A percentile compares a stretch with the other conserved stretches of the same genome.
These are phyloP conservation scores for Biscogniauxia marginata DNA, from an alignment of 2,329 filamentous ascomycete species.

Conservation along the genomic window DNA sequence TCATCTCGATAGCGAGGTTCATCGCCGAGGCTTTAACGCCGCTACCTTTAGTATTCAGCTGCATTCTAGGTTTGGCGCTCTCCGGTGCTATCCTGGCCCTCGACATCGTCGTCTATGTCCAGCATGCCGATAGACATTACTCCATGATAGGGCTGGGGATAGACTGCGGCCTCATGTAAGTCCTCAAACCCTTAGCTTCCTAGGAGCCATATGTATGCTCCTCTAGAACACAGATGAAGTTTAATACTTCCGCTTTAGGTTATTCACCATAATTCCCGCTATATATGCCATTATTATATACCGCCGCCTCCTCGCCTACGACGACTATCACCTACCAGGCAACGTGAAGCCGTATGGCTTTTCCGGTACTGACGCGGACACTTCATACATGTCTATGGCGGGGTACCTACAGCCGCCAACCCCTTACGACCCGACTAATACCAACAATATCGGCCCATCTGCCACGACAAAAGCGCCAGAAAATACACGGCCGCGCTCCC, in stretches of 20 bases:
- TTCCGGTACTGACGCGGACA: constrained; percentile 30
- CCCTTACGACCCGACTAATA: constrained; percentile 27
- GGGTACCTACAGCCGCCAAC: constrained; percentile 16
- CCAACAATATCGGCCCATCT: no score
- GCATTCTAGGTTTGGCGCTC: constrained; percentile 49
- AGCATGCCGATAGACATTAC: constrained; percentile 45
- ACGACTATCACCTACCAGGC: constrained; percentile 49
- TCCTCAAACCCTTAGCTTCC: constrained; percentile 5
- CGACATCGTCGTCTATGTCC: constrained; percentile 51
- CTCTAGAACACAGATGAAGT: no score
- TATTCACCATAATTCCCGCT: constrained; percentile 42
- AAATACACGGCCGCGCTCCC: constrained; percentile 22
- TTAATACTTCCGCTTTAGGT: constrained; percentile 25
- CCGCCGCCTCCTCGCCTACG: constrained; percentile 46
- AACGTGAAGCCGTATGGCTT: constrained; percentile 51
- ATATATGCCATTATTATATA: constrained; percentile 48
- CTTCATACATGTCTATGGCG: constrained; percentile 16
- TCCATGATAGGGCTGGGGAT: constrained; percentile 48
- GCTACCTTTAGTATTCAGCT: constrained; percentile 51
- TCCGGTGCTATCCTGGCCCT: constrained; percentile 47
- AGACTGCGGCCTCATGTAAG: constrained; percentile 50
- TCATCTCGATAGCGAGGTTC: constrained; percentile 47
- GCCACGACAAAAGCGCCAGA: not conserved
- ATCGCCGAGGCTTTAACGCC: constrained; percentile 52
- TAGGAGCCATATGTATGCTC: no score